Percentiles rank a stretch among this genome's conserved stretches.
Evolutionary conservation across 208 protist species (phyloP).

Genomic region (Acanthamoeba castellanii): DNA sequence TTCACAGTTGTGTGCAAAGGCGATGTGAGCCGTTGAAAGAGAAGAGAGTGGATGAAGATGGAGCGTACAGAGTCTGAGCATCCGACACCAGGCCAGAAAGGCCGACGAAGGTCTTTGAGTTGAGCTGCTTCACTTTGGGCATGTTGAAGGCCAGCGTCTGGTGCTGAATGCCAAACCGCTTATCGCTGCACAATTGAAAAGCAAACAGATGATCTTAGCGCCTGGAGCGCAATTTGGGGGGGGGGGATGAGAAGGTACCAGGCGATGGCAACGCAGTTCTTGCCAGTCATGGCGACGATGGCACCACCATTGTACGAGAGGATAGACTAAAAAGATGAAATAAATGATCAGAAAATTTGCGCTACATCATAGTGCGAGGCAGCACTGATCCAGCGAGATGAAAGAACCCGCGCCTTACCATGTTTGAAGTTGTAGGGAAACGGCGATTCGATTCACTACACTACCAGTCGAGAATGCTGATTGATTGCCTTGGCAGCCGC

Average conservation of each 20-base stretch:
- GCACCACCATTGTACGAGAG: conserved; percentile 97
- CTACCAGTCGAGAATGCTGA: neutral
- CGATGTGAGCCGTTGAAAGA: neutral
- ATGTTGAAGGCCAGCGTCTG: conserved; percentile 97
- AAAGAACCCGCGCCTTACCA: no score
- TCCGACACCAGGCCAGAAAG: conserved; percentile 97
- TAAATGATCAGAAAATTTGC: conserved; percentile 49
- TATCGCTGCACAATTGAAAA: conserved; percentile 87
- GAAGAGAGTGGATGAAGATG: neutral
- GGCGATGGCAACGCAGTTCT: conserved; percentile 99
- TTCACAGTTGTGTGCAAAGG: conserved; percentile 11
- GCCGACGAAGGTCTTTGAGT: conserved; percentile 95
- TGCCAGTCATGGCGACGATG: conserved; percentile 97
- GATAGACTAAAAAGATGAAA: conserved; percentile 82
- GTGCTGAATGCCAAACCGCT: conserved; percentile 95
- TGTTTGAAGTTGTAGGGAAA: neutral
- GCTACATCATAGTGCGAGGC: neutral
- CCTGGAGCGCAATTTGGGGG: neutral
- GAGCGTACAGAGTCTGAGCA: conserved; percentile 95
- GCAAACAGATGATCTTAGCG: neutral
- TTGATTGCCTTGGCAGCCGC: neutral
- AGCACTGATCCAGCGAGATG: neutral
- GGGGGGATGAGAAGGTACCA: conserved; percentile 72
- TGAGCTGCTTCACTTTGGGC: conserved; percentile 96
- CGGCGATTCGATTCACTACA: neutral